Evolutionary conservation across 371 early-diverging fungal genomes (phyloP).

Genomic region (Amoeboaphelidium occidentale): DNA sequence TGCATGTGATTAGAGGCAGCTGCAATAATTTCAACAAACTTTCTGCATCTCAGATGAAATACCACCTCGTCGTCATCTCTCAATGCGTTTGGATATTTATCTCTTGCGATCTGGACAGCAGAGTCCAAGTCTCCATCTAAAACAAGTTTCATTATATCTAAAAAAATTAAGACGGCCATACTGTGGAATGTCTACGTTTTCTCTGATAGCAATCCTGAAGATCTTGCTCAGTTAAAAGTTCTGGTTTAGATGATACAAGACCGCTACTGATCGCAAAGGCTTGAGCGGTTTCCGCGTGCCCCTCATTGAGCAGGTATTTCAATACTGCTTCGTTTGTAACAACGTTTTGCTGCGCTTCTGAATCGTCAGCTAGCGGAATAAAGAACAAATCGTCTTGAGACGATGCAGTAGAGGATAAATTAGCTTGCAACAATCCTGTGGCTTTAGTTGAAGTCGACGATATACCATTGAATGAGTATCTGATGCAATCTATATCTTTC

Average conservation of each 20-base stretch:
- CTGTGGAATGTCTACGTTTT: too few species aligned
- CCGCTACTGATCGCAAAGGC: conserved; percentile 14
- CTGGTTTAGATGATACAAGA: not conserved
- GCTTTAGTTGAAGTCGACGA: not conserved
- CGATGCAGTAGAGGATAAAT: too few species aligned
- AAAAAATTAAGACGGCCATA: too few species aligned
- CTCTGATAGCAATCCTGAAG: not conserved
- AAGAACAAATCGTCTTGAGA: too few species aligned
- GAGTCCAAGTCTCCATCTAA: conserved; percentile 36
- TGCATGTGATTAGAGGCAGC: conserved; percentile 5
- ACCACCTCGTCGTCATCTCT: conserved; percentile 24
- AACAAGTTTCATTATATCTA: conserved; percentile 35
- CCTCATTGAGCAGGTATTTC: conserved; percentile 47
- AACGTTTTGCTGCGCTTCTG: too few species aligned
- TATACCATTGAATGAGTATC: not conserved
- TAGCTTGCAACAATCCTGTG: too few species aligned
- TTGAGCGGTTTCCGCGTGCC: conserved; percentile 38
- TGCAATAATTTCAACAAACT: conserved; percentile 53
- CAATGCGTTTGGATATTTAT: conserved; percentile 33
- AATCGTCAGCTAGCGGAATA: too few species aligned
- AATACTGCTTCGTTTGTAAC: conserved; percentile 39
- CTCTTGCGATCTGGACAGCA: conserved; percentile 31
- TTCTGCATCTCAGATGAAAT: conserved; percentile 48
- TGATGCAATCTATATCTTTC: not conserved
- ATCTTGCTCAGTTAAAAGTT: not conserved